phyloP scores from a whole-genome alignment of 257 asterid species.

The Coffea canephora region DNA sequence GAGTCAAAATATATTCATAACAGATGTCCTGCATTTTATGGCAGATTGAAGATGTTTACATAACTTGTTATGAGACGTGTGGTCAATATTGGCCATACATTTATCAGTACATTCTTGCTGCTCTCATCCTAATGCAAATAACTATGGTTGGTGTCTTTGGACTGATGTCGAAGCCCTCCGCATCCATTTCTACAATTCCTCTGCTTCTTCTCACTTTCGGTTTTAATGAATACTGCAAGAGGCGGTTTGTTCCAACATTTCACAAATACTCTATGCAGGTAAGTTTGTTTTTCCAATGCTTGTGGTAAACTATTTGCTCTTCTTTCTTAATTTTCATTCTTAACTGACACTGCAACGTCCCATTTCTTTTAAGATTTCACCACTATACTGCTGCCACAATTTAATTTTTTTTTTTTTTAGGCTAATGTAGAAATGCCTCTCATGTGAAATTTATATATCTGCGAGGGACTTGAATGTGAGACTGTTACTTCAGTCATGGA shows the following conservation, averaged over 20 bases:
- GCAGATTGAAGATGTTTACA: slow-evolving; percentile 85
- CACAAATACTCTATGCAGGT: slow-evolving; percentile 74
- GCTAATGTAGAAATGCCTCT: not conserved
- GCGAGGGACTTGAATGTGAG: too few relatives aligned
- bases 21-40: not conserved
- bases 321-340: not conserved
- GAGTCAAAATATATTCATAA: not conserved
- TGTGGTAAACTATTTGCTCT: not conserved
- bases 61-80: slow-evolving; percentile 79
- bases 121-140: slow-evolving; percentile 77
- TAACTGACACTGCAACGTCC: not conserved
- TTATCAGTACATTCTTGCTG: slow-evolving; percentile 71
- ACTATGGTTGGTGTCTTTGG: slow-evolving; percentile 93
- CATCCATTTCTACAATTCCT: slow-evolving; percentile 71
- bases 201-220: slow-evolving; percentile 63
- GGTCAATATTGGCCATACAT: slow-evolving; percentile 94
- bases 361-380: not conserved
- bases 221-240: slow-evolving; percentile 87
- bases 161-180: slow-evolving; percentile 86
- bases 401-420: not conserved
- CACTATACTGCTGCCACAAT: not conserved
- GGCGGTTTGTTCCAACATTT: slow-evolving; percentile 78
- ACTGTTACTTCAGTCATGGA: not conserved
- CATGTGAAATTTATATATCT: too few relatives aligned
- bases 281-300: not conserved